Percentiles rank a stretch among this genome's conserved stretches.
Evolutionary conservation across 2,329 filamentous ascomycete genomes (phyloP).

Genomic region (Fusarium zealandicum): DNA sequence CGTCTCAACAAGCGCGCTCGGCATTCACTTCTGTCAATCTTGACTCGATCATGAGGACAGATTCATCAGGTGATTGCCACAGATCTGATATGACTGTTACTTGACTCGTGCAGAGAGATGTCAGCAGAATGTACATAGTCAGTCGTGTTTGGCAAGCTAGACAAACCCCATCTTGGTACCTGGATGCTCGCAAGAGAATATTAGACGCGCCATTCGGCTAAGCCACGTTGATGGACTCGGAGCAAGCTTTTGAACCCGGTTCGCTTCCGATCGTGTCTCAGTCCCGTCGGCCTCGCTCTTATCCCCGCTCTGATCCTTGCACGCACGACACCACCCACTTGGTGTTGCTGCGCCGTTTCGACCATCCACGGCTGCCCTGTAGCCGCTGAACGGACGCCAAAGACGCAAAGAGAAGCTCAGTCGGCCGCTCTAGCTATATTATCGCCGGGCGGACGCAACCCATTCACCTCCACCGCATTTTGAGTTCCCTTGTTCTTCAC

Average conservation of each 20-base stretch:
- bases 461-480: constrained; percentile 14
- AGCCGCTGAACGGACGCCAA: constrained; percentile 32
- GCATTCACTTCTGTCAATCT: no score
- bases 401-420: constrained; percentile 21
- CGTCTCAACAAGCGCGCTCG: no score
- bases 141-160: constrained; percentile 4
- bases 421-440: constrained; percentile 18
- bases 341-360: constrained; percentile 11
- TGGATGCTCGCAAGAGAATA: neutral
- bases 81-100: no score
- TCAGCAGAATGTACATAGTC: neutral
- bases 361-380: constrained; percentile 36
- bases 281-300: neutral
- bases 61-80: no score
- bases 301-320: constrained; percentile 28
- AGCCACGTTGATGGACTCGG: neutral
- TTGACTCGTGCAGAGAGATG: no score
- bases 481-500: constrained; percentile 4
- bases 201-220: constrained; percentile 19
- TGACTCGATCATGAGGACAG: no score
- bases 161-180: neutral
- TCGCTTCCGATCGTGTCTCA: constrained; percentile 11
- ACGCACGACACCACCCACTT: constrained; percentile 7
- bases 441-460: constrained; percentile 3
- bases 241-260: constrained; percentile 2